Evolutionary conservation across 2,329 filamentous ascomycete genomes (phyloP).

Genomic region (Gaeumannomyces tritici): DNA sequence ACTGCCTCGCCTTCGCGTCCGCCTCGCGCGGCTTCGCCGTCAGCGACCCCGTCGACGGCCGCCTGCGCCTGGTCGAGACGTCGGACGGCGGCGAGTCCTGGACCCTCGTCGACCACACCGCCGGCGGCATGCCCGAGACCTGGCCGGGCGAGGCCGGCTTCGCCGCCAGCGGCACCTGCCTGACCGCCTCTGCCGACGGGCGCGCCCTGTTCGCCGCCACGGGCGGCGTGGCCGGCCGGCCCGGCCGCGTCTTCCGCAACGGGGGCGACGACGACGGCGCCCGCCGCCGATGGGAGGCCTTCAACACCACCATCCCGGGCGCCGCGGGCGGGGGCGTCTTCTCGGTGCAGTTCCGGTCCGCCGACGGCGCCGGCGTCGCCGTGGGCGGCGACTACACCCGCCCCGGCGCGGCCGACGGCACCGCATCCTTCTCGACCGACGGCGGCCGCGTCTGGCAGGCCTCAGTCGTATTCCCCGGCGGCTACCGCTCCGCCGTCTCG

Average conservation of each 20-base stretch:
- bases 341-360: constrained; percentile 19
- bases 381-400: constrained; percentile 20
- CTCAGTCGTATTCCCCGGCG: constrained; percentile 16
- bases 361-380: constrained; percentile 16
- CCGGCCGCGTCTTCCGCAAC: constrained; percentile 18
- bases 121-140: constrained; percentile 16
- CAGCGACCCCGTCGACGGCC: constrained; percentile 22
- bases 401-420: constrained; percentile 11
- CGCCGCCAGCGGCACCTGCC: constrained; percentile 23
- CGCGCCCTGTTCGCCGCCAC: constrained; percentile 18
- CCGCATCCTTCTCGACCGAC: constrained; percentile 20
- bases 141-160: constrained; percentile 20
- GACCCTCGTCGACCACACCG: constrained; percentile 13
- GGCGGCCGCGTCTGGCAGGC: constrained; percentile 19
- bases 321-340: constrained; percentile 19
- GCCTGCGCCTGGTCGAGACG: constrained; percentile 21
- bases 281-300: constrained; percentile 16
- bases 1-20: constrained; percentile 20
- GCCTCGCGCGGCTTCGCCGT: constrained; percentile 17
- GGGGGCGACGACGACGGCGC: constrained; percentile 15
- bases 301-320: constrained; percentile 15
- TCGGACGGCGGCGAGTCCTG: constrained; percentile 18
- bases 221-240: constrained; percentile 14
- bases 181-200: constrained; percentile 17
- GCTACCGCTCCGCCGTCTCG: constrained; percentile 20